A percentile compares a stretch with the other conserved stretches of the same genome.
phyloP scores from a whole-genome alignment of 257 asterid genomes.

The Linderniella brevidens region DNA sequence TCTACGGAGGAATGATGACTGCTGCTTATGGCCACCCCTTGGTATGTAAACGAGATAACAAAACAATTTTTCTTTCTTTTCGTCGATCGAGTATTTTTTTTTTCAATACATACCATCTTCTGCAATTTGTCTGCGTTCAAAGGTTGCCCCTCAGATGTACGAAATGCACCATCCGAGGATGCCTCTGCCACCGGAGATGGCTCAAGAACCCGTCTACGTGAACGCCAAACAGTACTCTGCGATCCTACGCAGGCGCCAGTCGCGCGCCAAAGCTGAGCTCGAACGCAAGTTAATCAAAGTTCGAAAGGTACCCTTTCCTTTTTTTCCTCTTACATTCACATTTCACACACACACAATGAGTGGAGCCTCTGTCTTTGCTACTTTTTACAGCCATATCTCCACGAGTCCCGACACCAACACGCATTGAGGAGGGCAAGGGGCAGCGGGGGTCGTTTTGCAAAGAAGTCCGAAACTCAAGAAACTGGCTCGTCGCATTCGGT shows the following conservation, averaged over 20 bases:
- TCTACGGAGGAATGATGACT: constrained; percentile 50
- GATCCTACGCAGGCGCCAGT: constrained; percentile 65
- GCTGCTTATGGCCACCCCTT: constrained; percentile 68
- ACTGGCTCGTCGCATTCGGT: constrained; percentile 23
- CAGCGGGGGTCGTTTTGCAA: constrained; percentile 76
- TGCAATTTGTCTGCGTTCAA: constrained; percentile 7
- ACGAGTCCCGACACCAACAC: constrained; percentile 89
- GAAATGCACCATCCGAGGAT: constrained; percentile 60
- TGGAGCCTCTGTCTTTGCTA: constrained; percentile 3
- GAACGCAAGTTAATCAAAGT: constrained; percentile 61
- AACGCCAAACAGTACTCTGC: constrained; percentile 88
- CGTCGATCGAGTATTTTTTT: not conserved
- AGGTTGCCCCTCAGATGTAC: constrained; percentile 51
- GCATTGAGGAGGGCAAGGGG: constrained; percentile 78
- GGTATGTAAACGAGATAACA: constrained; percentile 25
- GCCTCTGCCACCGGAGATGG: constrained; percentile 80
- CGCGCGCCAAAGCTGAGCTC: constrained; percentile 91
- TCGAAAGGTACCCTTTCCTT: constrained; percentile 44
- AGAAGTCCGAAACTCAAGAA: constrained; percentile 31
- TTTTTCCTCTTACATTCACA: not conserved
- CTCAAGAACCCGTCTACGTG: constrained; percentile 81
- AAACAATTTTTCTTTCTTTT: not conserved
- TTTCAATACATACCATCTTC: constrained; percentile 6
- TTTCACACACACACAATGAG: not conserved
- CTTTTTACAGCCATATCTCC: constrained; percentile 58